phyloP scores from a whole-genome alignment of 768 basidiomycete species.

The Mycena alexandri region DNA sequence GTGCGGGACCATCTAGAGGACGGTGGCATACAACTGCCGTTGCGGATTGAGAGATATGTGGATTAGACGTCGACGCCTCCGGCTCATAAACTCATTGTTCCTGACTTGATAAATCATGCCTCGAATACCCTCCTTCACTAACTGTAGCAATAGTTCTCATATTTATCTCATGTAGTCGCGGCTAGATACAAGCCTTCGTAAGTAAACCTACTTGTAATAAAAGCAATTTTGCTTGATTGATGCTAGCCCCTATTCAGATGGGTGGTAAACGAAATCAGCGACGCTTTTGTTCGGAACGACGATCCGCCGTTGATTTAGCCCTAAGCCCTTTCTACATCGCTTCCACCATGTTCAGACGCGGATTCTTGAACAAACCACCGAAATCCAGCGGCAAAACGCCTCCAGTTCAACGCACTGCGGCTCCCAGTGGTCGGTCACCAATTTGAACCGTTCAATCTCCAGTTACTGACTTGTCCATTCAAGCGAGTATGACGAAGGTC shows the following conservation, averaged over 20 bases:
- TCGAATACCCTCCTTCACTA: constrained; percentile 5
- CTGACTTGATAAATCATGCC: constrained; percentile 2
- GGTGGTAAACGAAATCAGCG: no score
- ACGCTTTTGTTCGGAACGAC: no score
- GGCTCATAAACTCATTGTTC: no score
- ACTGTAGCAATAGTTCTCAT: constrained; percentile 34
- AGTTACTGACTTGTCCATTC: neutral
- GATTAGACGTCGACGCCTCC: neutral
- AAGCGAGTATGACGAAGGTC: neutral
- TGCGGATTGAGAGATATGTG: constrained; percentile 45
- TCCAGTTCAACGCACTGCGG: no score
- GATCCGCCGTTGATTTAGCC: no score
- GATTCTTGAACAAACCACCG: constrained; percentile 1
- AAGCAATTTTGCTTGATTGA: neutral
- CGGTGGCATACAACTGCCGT: constrained; percentile 56
- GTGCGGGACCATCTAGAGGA: constrained; percentile 54
- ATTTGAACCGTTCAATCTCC: neutral
- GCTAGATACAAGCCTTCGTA: constrained; percentile 4
- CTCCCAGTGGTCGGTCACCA: no score
- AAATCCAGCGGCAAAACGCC: neutral
- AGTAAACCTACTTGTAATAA: constrained; percentile 15
- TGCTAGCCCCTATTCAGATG: no score
- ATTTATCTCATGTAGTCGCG: constrained; percentile 17
- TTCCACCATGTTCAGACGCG: neutral
- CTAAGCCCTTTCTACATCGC: no score